A percentile compares a stretch with the other conserved stretches of the same genome.
Conservation (phyloP, 495 filamentous ascomycete species). For the Oidiodendron maius region DNA sequence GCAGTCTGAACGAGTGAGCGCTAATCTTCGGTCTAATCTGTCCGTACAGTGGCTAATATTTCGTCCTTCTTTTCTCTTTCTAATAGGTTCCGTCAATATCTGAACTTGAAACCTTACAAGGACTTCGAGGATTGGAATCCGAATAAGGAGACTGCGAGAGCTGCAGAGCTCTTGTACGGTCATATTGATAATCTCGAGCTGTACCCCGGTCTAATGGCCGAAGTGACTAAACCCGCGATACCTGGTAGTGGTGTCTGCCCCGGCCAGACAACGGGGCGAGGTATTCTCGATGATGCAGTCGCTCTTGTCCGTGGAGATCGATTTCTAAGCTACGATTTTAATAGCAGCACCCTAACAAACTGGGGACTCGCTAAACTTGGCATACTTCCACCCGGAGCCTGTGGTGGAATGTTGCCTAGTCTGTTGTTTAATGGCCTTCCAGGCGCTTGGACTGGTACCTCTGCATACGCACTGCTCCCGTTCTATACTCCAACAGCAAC, state of each 20-base stretch:
- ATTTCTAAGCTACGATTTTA: constrained; percentile 73
- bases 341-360: constrained; percentile 69
- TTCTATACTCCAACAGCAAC: constrained; percentile 28
- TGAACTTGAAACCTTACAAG: constrained; percentile 66
- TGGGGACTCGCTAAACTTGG: constrained; percentile 63
- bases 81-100: constrained; percentile 81
- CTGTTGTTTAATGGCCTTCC: constrained; percentile 73
- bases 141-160: constrained; percentile 61
- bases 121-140: constrained; percentile 81
- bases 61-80: too few relatives aligned
- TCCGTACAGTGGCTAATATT: background rate
- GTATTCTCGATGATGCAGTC: constrained; percentile 80
- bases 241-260: constrained; percentile 80
- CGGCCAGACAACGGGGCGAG: constrained; percentile 74
- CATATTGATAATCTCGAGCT: constrained; percentile 75
- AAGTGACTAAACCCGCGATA: constrained; percentile 68
- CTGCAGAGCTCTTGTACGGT: constrained; percentile 56
- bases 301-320: constrained; percentile 79
- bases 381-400: constrained; percentile 38
- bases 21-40: background rate
- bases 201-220: constrained; percentile 76
- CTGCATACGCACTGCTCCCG: constrained; percentile 22
- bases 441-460: constrained; percentile 67
- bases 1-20: constrained; percentile 30
- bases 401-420: constrained; percentile 47